Conservation (phyloP, 2,329 filamentous ascomycete genomes). For the Calonectria ilicicola region DNA sequence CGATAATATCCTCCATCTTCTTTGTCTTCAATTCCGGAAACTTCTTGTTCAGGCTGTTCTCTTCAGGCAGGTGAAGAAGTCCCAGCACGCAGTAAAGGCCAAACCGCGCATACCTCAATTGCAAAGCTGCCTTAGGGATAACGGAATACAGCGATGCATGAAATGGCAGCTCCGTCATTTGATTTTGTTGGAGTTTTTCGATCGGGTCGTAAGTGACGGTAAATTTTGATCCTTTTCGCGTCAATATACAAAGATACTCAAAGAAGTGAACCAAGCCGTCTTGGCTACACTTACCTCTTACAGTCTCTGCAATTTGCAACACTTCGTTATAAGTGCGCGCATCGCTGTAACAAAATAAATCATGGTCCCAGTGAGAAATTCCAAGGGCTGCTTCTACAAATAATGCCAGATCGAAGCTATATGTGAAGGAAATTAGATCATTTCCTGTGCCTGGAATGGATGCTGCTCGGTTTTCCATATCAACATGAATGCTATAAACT, state of each 20-base stretch:
- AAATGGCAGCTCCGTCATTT: neutral
- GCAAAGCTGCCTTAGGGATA: neutral
- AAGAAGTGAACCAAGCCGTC: neutral
- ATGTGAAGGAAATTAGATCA: slow-evolving; percentile 57
- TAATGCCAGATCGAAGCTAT: slow-evolving; percentile 59
- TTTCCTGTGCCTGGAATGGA: slow-evolving; percentile 63
- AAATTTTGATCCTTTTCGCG: neutral
- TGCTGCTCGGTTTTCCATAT: slow-evolving; percentile 57
- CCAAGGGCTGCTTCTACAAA: slow-evolving; percentile 57
- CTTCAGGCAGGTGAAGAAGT: neutral
- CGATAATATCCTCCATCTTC: neutral
- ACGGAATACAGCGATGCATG: neutral
- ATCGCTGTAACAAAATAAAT: slow-evolving; percentile 52
- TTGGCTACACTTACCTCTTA: neutral
- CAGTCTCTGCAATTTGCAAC: slow-evolving; percentile 52
- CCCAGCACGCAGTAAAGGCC: neutral
- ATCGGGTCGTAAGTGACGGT: neutral
- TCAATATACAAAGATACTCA: neutral
- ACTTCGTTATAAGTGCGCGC: slow-evolving; percentile 57
- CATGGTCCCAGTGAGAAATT: slow-evolving; percentile 57
- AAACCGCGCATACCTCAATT: neutral
- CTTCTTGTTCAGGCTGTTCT: neutral
- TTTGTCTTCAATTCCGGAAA: neutral
- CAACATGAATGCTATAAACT: slow-evolving; percentile 55
- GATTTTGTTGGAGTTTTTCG: neutral